Evolutionary conservation across 495 filamentous ascomycete species (phyloP).

Genomic region (Achaetomiella virescens): DNA sequence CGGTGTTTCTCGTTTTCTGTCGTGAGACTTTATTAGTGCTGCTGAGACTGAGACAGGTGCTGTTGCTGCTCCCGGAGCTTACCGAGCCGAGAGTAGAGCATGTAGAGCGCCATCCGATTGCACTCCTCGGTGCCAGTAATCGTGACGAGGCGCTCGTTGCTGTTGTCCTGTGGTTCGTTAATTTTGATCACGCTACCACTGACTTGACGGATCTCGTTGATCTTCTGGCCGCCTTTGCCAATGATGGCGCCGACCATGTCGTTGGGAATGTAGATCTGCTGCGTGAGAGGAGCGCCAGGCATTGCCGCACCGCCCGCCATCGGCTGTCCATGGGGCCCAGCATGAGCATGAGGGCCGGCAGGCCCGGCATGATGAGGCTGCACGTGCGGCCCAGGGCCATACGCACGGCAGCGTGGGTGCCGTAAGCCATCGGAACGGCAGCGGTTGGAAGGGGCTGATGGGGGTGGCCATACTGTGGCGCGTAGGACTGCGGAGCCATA

Average conservation of each 20-base stretch:
- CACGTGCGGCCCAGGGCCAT: slow-evolving; percentile 71
- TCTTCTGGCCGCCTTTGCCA: slow-evolving; percentile 96
- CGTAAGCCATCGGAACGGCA: slow-evolving; percentile 67
- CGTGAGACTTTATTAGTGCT: slow-evolving; percentile 19
- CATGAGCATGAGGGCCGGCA: slow-evolving; percentile 45
- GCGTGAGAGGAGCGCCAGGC: slow-evolving; percentile 82
- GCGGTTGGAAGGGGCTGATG: slow-evolving; percentile 55
- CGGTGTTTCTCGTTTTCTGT: slow-evolving; percentile 81
- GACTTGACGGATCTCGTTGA: slow-evolving; percentile 96
- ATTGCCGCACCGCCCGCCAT: slow-evolving; percentile 61
- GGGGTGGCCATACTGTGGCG: slow-evolving; percentile 59
- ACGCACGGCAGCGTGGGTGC: slow-evolving; percentile 40
- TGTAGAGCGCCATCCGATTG: slow-evolving; percentile 98
- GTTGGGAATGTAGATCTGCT: slow-evolving; percentile 98
- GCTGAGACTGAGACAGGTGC: slow-evolving; percentile 8
- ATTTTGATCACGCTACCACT: slow-evolving; percentile 99
- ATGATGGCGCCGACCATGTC: slow-evolving; percentile 99
- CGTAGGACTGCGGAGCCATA: slow-evolving; percentile 41
- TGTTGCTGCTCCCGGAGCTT: slow-evolving; percentile 38
- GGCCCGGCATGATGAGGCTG: slow-evolving; percentile 61
- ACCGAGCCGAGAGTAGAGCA: slow-evolving; percentile 97
- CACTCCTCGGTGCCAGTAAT: slow-evolving; percentile 97
- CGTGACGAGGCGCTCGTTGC: slow-evolving; percentile 93
- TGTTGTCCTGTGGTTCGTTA: slow-evolving; percentile 98
- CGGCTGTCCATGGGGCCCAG: slow-evolving; percentile 58